Conservation (phyloP, 2,329 filamentous ascomycete genomes). For the Trichoderma pleuroti region DNA sequence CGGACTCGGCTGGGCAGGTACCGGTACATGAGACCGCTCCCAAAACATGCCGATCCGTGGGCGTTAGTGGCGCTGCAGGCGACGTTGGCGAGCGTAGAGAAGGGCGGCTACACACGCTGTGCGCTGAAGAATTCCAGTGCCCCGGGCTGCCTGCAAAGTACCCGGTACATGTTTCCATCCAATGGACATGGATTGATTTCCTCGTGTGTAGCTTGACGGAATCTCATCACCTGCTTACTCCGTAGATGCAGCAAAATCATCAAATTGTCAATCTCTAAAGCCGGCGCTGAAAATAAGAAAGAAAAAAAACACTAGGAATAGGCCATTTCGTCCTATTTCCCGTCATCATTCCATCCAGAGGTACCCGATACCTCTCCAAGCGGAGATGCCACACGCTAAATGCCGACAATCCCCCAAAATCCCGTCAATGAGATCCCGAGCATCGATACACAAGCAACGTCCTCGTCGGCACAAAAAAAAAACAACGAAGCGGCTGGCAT, state of each 20-base stretch:
- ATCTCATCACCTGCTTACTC: background rate
- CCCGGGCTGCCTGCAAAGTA: background rate
- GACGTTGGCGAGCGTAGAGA: background rate
- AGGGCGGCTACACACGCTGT: background rate
- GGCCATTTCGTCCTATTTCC: background rate
- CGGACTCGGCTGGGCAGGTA: background rate
- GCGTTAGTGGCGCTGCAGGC: background rate
- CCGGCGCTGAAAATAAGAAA: background rate
- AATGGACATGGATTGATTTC: background rate
- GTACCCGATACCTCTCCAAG: background rate
- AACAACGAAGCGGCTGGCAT: background rate
- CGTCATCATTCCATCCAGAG: background rate
- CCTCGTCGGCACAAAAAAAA: background rate
- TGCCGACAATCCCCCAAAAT: conserved; percentile 3
- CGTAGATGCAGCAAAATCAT: background rate
- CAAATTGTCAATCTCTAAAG: background rate
- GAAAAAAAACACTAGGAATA: background rate
- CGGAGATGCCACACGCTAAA: background rate
- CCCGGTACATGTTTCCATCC: background rate
- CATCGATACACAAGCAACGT: background rate
- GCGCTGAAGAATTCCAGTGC: background rate
- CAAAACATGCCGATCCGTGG: background rate
- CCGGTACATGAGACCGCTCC: background rate
- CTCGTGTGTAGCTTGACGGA: background rate
- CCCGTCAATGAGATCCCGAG: background rate